Percentiles rank a stretch among this genome's conserved stretches.
Conservation (phyloP, 78 protist species). For the Dictyostelium brefeldianum region DNA sequence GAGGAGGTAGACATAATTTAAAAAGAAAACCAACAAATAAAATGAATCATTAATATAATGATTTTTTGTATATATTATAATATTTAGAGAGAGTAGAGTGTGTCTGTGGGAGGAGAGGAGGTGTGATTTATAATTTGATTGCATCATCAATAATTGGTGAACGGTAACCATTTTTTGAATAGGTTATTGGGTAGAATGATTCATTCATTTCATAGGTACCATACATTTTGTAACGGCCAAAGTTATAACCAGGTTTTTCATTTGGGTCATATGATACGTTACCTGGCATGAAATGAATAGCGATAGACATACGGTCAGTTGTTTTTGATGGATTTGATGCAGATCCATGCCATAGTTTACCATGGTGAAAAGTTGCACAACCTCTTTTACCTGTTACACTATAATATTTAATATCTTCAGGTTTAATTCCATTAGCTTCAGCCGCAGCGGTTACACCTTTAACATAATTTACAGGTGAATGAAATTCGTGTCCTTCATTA, state of each 20-base stretch:
- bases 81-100: too few species aligned
- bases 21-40: background rate
- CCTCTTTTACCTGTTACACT: slow-evolving; percentile 18
- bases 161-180: slow-evolving; percentile 13
- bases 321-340: slow-evolving; percentile 38
- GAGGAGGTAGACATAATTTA: background rate
- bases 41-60: slow-evolving; percentile 18
- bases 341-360: slow-evolving; percentile 45
- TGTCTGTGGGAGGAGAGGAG: too few species aligned
- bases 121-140: background rate
- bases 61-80: background rate
- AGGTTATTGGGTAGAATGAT: background rate
- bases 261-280: background rate
- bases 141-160: background rate
- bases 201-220: background rate
- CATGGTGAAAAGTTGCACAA: slow-evolving; percentile 38
- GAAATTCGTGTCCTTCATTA: slow-evolving; percentile 9
- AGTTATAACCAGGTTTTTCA: background rate
- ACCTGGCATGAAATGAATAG: slow-evolving; percentile 56
- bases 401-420: background rate
- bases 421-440: background rate
- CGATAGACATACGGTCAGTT: slow-evolving; percentile 14
- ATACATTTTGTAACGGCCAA: slow-evolving; percentile 47
- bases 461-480: slow-evolving; percentile 47
- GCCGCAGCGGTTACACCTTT: background rate